phyloP scores from a whole-genome alignment of 2,329 filamentous ascomycete genomes.

The Penicillium capsulatum region DNA sequence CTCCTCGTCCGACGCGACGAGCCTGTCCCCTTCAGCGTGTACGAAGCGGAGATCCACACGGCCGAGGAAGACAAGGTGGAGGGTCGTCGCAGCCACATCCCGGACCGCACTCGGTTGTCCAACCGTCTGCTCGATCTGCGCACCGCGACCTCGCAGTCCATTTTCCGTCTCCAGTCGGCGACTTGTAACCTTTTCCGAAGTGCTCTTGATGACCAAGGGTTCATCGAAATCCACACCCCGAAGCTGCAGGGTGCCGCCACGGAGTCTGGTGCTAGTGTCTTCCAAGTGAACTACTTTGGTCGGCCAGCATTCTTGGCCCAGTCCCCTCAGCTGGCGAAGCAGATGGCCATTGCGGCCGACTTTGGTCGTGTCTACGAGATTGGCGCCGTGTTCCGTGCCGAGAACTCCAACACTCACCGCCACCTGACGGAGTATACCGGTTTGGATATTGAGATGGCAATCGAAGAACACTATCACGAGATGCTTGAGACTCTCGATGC shows the following conservation, averaged over 20 bases:
- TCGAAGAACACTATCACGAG: constrained; percentile 85
- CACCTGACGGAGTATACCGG: constrained; percentile 94
- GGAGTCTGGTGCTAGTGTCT: constrained; percentile 86
- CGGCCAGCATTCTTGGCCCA: constrained; percentile 83
- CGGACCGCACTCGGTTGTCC: constrained; percentile 67
- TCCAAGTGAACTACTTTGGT: constrained; percentile 87
- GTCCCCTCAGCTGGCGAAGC: constrained; percentile 86
- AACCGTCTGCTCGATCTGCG: constrained; percentile 81
- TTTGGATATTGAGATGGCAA: constrained; percentile 87
- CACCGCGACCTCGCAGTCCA: constrained; percentile 78
- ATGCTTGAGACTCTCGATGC: constrained; percentile 73
- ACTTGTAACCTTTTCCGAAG: constrained; percentile 75
- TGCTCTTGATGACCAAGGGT: constrained; percentile 68
- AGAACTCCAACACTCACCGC: constrained; percentile 92
- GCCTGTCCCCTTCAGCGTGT: constrained; percentile 64
- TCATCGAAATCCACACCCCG: constrained; percentile 90
- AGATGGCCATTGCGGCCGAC: constrained; percentile 86
- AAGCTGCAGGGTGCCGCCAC: constrained; percentile 88
- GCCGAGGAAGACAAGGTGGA: constrained; percentile 54
- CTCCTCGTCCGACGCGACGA: constrained; percentile 59
- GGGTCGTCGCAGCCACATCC: constrained; percentile 58
- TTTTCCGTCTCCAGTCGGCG: constrained; percentile 81
- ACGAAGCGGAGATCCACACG: constrained; percentile 62
- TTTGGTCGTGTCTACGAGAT: constrained; percentile 87
- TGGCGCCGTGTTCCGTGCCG: constrained; percentile 84